Evolutionary conservation across 2,329 filamentous ascomycete species (phyloP).

Genomic region (Blastomyces parvus): DNA sequence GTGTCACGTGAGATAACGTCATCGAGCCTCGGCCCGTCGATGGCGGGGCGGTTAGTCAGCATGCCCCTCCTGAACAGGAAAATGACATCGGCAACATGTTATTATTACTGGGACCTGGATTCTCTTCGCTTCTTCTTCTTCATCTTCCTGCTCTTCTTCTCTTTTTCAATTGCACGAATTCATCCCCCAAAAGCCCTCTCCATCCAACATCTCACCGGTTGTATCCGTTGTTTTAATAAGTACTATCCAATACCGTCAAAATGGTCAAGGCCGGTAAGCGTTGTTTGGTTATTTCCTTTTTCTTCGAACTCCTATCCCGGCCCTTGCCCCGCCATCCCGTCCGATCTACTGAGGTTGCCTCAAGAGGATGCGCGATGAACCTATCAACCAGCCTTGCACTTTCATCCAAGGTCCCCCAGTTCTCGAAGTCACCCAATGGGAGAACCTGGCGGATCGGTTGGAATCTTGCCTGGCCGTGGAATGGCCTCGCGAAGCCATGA

Average conservation of each 20-base stretch:
- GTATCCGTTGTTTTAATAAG: conserved; percentile 16
- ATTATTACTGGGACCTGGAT: neutral
- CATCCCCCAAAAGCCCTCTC: neutral
- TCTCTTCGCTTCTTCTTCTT: conserved; percentile 15
- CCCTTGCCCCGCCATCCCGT: neutral
- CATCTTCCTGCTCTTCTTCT: conserved; percentile 18
- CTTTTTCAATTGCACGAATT: neutral
- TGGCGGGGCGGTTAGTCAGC: neutral
- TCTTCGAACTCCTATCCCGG: conserved; percentile 7
- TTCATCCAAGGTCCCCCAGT: conserved; percentile 11
- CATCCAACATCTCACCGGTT: conserved; percentile 13
- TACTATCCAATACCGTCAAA: conserved; percentile 52
- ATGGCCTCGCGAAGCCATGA: conserved; percentile 2
- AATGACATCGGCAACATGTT: neutral
- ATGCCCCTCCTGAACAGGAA: neutral
- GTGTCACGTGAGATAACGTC: conserved; percentile 1
- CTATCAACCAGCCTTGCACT: conserved; percentile 3
- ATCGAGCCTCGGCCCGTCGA: neutral
- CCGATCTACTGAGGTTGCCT: neutral
- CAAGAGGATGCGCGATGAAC: neutral
- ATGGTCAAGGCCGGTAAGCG: conserved; percentile 98
- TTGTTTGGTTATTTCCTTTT: neutral
- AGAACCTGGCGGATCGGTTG: conserved; percentile 8
- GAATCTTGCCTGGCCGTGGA: neutral
- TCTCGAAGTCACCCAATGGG: conserved; percentile 9